Evolutionary conservation across 2,329 filamentous ascomycete genomes (phyloP).

Genomic region (Diaporthe citrichinensis): DNA sequence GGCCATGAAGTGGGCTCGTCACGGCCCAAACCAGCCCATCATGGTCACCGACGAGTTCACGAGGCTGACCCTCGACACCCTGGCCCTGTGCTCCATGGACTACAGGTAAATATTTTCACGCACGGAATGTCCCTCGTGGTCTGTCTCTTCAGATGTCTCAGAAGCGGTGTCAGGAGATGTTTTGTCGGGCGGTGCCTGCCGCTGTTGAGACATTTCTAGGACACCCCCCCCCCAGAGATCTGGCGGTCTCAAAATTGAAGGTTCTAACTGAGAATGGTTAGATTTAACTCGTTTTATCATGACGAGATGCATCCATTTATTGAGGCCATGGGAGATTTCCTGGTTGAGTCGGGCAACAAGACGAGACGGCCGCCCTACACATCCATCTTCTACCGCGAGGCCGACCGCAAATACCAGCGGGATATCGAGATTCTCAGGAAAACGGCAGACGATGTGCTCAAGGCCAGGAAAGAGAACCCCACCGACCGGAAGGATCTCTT

Average conservation of each 20-base stretch:
- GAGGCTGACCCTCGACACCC: slow-evolving; percentile 79
- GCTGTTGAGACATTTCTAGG: not conserved
- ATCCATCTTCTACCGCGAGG: slow-evolving; percentile 63
- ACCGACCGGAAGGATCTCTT: slow-evolving; percentile 76
- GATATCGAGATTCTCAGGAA: slow-evolving; percentile 70
- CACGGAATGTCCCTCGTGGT: not conserved
- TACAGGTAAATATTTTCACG: slow-evolving; percentile 60
- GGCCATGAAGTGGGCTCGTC: slow-evolving; percentile 77
- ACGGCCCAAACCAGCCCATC: slow-evolving; percentile 71
- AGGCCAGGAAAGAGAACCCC: slow-evolving; percentile 68
- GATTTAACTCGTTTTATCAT: slow-evolving; percentile 81
- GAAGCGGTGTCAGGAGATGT: not conserved
- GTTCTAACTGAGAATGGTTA: not conserved
- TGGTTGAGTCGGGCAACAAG: slow-evolving; percentile 69
- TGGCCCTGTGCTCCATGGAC: slow-evolving; percentile 79
- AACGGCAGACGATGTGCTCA: slow-evolving; percentile 72
- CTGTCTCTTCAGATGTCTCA: not conserved
- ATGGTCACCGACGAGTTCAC: slow-evolving; percentile 77
- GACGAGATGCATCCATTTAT: slow-evolving; percentile 80
- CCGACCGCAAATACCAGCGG: slow-evolving; percentile 64
- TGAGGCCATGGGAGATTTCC: slow-evolving; percentile 74
- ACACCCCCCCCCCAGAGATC: not conserved
- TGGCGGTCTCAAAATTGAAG: not conserved
- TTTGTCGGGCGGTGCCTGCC: not conserved
- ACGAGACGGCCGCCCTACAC: slow-evolving; percentile 62